Conservation (phyloP, 2,329 filamentous ascomycete genomes). For the Thielaviopsis ethacetica region DNA sequence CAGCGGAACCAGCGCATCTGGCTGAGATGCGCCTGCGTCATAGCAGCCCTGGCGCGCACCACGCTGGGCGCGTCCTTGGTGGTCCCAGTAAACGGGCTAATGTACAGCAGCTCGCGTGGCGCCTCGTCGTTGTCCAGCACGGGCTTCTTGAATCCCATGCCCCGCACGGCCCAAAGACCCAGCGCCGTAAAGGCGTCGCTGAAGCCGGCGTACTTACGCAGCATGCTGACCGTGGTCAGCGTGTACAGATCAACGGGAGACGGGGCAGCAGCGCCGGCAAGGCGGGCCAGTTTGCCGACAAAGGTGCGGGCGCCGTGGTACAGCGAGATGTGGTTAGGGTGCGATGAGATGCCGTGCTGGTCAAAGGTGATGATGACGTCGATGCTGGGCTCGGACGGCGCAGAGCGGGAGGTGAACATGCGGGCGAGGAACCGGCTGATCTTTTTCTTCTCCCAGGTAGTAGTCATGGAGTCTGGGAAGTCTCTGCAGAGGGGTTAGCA, state of each 20-base stretch:
- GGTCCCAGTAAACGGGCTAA: conserved; percentile 50
- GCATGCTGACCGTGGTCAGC: conserved; percentile 52
- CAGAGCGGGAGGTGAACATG: conserved; percentile 52
- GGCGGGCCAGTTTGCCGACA: conserved; percentile 44
- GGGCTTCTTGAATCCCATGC: conserved; percentile 13
- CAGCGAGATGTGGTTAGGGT: conserved; percentile 87
- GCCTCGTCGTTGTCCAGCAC: conserved; percentile 17
- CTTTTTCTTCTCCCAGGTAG: conserved; percentile 54
- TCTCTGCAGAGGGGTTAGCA: conserved; percentile 23
- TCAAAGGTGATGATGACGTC: conserved; percentile 89
- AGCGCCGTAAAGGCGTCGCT: conserved; percentile 63
- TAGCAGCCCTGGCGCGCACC: conserved; percentile 58
- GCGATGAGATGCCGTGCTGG: conserved; percentile 59
- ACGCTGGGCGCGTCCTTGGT: conserved; percentile 17
- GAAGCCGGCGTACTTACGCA: conserved; percentile 68
- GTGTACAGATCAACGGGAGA: conserved; percentile 61
- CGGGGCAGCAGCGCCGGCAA: background rate
- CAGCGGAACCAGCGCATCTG: conserved; percentile 99
- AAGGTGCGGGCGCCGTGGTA: conserved; percentile 69
- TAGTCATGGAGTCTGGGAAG: conserved; percentile 82
- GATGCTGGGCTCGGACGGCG: conserved; percentile 32
- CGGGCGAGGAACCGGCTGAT: conserved; percentile 55
- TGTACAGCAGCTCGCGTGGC: conserved; percentile 48
- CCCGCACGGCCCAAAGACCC: conserved; percentile 31
- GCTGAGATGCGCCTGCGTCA: conserved; percentile 79